Base-by-base conservation (phyloP, 345 rosid genomes). In the Lenwebbia sp. region DNA sequence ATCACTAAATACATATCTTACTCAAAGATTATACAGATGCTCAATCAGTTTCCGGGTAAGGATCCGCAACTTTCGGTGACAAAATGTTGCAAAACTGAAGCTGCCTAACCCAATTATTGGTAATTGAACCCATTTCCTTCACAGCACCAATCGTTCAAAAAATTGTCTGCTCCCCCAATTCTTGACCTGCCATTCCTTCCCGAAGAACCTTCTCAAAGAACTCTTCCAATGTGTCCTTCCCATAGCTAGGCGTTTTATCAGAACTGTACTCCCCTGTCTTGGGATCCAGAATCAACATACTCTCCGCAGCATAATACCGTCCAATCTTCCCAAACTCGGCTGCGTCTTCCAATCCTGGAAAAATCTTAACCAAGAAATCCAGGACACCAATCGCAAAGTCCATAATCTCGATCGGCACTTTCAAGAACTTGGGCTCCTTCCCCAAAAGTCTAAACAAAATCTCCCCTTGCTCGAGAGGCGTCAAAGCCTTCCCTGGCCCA, bases 291-390 rank as follows among this genome's bases (percentile, higher is more conserved):
- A 96, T 14, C 92, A 97, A 85, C 98, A 96, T 96, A 89, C 99
- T 97, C 91, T 97, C 99, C 4, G 95, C 98, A 6, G 99, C 98
- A 82, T 97, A 97, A 58, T 96, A 97, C 92, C 98, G 93, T 62
- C 98, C 98, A 4, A 97, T 97, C 89, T 95, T 97, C 84, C 99
- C 99, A 87, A 91, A 97, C 93, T 97, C 99, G 1, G 98, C 99
- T 12, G 98, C 97, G 51, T 97, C 99, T 90, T 92, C 97, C 92
- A 96, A 84, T 0, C 92, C 62, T 75, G 98, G 99, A 87, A 97
- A 93, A 65, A 97, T 87, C 90, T 93, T 94, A 7, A 93, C 93
- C 13, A 96, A 88, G 85, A 88, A 92, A 89, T 95, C 98, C 82
- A 97, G 96, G 44, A 90, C 62, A 3, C 94, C 95, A 30, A 97